Evolutionary conservation across 208 protist species (phyloP).

Genomic region (Leishmania tropica): DNA sequence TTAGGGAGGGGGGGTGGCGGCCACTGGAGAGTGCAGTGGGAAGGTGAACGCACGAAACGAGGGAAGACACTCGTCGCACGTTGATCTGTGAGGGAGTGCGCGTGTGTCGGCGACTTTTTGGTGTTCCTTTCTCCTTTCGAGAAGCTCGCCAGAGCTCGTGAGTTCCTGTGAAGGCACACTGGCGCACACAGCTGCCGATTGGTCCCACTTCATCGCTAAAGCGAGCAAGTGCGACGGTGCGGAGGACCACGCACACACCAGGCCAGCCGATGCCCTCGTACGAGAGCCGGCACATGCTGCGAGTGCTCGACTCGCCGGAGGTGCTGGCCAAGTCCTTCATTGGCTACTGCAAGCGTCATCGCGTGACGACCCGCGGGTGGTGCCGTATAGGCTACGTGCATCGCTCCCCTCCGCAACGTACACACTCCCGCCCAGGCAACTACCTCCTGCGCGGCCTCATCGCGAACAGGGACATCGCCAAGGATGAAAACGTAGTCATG

Average conservation of each 20-base stretch:
- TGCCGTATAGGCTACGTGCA: conserved; percentile 64
- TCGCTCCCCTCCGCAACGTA: conserved; percentile 20
- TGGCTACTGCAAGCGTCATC: conserved; percentile 58
- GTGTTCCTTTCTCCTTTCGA: background rate
- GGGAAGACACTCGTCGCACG: background rate
- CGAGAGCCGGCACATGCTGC: conserved; percentile 68
- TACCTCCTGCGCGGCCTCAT: conserved; percentile 66
- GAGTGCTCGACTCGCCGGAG: conserved; percentile 51
- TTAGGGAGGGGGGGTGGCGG: background rate
- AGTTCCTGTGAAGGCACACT: background rate
- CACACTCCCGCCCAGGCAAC: background rate
- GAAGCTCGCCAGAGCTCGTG: background rate
- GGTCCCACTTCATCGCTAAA: background rate
- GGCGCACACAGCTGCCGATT: background rate
- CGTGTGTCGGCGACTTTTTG: background rate
- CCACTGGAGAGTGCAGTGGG: background rate
- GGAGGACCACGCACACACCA: background rate
- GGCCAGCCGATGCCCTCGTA: conserved; percentile 48
- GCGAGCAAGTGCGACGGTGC: background rate
- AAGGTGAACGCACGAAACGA: background rate
- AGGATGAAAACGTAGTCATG: conserved; percentile 80
- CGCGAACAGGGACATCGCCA: conserved; percentile 72
- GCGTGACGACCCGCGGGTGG: conserved; percentile 65
- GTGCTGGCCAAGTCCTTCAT: conserved; percentile 56
- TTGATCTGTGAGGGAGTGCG: background rate